phyloP scores from a whole-genome alignment of 371 early-diverging fungal species.

The Scutellospora calospora region DNA sequence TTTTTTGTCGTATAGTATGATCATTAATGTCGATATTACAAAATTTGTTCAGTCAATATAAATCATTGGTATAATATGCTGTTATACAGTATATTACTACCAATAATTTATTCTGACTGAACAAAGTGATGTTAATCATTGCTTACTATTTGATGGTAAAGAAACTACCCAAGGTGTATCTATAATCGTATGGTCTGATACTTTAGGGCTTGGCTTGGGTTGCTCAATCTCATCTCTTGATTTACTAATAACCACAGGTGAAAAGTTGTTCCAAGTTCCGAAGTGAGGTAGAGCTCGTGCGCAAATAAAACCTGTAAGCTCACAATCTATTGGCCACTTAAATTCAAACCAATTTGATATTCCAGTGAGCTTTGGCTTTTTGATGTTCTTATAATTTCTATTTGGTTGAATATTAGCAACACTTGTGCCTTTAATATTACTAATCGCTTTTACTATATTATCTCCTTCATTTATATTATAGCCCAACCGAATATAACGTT shows the following conservation, averaged over 20 bases:
- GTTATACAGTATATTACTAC: neutral
- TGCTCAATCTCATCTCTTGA: slow-evolving; percentile 1
- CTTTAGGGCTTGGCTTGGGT: neutral
- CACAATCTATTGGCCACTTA: neutral
- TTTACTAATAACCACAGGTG: neutral
- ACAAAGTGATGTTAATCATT: neutral
- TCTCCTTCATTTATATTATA: slow-evolving; percentile 1
- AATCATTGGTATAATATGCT: neutral
- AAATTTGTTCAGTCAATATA: neutral
- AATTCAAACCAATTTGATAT: slow-evolving; percentile 21
- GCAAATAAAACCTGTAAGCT: neutral
- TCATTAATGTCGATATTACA: no score
- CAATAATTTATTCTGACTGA: neutral
- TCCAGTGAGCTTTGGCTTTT: neutral
- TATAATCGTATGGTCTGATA: neutral
- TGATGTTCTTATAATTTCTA: neutral
- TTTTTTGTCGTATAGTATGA: neutral
- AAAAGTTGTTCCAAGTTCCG: slow-evolving; percentile 5
- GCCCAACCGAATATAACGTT: neutral
- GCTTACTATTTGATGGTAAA: neutral
- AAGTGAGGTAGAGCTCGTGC: neutral
- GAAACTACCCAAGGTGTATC: neutral
- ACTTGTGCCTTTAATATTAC: neutral
- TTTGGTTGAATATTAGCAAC: slow-evolving; percentile 4
- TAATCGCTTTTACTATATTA: slow-evolving; percentile 5